phyloP scores from a whole-genome alignment of 1,284 basidiomycete genomes.

The Rhodotorula sp. region DNA sequence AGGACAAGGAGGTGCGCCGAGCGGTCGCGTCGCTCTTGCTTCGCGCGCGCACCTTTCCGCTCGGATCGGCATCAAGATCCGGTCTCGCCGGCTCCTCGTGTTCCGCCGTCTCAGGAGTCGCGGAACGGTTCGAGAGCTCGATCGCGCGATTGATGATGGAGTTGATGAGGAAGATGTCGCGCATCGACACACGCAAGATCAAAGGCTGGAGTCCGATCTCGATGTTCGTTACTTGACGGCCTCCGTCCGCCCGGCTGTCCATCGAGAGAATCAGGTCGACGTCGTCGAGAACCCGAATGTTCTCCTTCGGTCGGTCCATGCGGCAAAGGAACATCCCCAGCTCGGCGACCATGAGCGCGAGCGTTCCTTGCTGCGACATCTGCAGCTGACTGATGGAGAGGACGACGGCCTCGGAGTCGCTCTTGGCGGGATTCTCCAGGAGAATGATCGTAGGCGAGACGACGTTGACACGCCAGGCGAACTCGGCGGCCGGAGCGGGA shows the following conservation, averaged over 20 bases:
- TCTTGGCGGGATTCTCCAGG: slow-evolving; percentile 77
- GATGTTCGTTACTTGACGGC: slow-evolving; percentile 77
- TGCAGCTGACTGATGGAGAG: slow-evolving; percentile 80
- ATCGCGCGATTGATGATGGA: slow-evolving; percentile 86
- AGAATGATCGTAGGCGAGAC: slow-evolving; percentile 89
- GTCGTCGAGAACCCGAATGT: slow-evolving; percentile 89
- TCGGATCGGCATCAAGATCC: neutral
- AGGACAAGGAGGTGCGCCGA: slow-evolving; percentile 3
- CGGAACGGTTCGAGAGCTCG: slow-evolving; percentile 58
- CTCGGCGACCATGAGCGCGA: slow-evolving; percentile 76
- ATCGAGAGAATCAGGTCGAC: slow-evolving; percentile 84
- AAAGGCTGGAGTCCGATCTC: slow-evolving; percentile 77
- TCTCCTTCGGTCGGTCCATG: slow-evolving; percentile 83
- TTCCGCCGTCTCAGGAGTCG: neutral
- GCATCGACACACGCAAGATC: slow-evolving; percentile 86
- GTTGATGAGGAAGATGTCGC: slow-evolving; percentile 87
- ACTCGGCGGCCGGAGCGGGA: slow-evolving; percentile 39
- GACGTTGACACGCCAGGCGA: slow-evolving; percentile 78
- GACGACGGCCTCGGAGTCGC: slow-evolving; percentile 82
- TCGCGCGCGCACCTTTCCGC: slow-evolving; percentile 6
- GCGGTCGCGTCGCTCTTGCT: slow-evolving; percentile 16
- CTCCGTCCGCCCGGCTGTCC: slow-evolving; percentile 72
- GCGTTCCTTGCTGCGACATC: slow-evolving; percentile 87
- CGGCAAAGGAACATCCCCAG: slow-evolving; percentile 91
- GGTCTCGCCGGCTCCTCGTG: neutral